Base-by-base conservation (phyloP, 2,329 filamentous ascomycete genomes). In the Aspergillus aculeatinus region DNA sequence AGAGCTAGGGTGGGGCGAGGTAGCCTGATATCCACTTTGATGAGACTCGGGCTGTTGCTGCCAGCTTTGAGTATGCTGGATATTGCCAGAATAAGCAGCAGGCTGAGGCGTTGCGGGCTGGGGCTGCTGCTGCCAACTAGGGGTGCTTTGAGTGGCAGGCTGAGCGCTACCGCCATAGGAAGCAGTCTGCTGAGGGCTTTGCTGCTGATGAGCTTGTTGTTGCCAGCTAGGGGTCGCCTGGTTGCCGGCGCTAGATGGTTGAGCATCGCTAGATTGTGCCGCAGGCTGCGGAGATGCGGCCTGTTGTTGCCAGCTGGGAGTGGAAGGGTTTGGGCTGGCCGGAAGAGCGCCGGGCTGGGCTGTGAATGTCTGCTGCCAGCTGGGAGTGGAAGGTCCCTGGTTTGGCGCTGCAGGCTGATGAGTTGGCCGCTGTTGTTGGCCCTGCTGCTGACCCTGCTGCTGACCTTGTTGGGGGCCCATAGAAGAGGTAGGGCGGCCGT, bases 401-500 rank as follows among this genome's bases (percentile, higher is more conserved):
- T 48, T 35, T 19, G 48, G 39, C 6, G 33, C 14, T 9, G 52
- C 47, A 19, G 48, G 58, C 16, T 51, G 47, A 23, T 55, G 58
- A 12, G 51, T 16, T 21, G 65, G 11, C 66, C 62, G 60, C 42
- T 68, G 67, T 29, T 59, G 57, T n/a, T 60, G 57, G 10, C 49
- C 12, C 19, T 67, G 62, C 39, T 64, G 65, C 21, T 64, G 62
- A 6, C 51, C 10, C 19, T 60, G 56, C 21, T 64, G 63, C 23
- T 33, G 51, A 44, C 39, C 39, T 27, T 65, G 61, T 49, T 68
- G 67, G 9, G 61, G 57, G 52, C 53, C 39, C n/a, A 44, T 54
- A 58, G 68, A 65, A 33, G 71, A 69, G 66, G 68, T 51, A 57
- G 74, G 65, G 52, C 68, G 71, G 5, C 70, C 75, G 70, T 67